Evolutionary conservation across 176 grass and related monocot species (phyloP), one percentile per base, ranked within the genome.

Genomic region (Zoysia pacifica): DNA sequence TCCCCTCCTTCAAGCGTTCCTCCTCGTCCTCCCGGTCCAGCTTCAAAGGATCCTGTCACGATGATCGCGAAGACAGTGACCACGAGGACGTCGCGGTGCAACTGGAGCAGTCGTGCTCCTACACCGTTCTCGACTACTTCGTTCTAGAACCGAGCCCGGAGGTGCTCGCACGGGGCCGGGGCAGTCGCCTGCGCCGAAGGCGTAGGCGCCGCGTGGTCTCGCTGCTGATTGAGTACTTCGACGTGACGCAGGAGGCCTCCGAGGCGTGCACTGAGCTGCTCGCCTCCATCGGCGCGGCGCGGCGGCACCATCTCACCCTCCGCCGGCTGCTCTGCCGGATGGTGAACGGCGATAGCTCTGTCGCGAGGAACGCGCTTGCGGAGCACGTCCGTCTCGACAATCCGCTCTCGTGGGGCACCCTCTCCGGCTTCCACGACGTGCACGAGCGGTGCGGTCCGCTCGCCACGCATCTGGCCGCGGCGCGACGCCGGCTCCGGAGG

Each of bases 181-280:
- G 14, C 62, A n/a, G 72, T 5, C 53, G 37, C 0, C 67, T 1
- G 9, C 70, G 36, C 6, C 63, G 60, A 6, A 28, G 71, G 0
- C 4, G 75, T 18, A 39, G 7, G 1, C 76, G 70, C 67, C 67
- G 47, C 10, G 62, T 82, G 7, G 76, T 71, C 0, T 12, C 81
- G 0, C 84, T 94, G 51, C 78, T 97, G 39, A 41, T 93, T 7
- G 87, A 97, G 70, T 97, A 77, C 82, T 97, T 94, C 62, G 83
- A 94, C 51, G 77, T 89, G 6, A 97, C 90, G 67, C 50, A 48
- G 28, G 74, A 86, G 42, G 92, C 92, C 16, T 93, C 87, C 79
- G 70, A 59, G 64, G 92, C 92, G 0, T 97, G 92, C 80, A 68
- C 89, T 4, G 14, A 76, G 60, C 85, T 98, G 35, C 83, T 98